These are phyloP conservation scores for Laetiporus sulphureus DNA, from an alignment of 1,284 basidiomycete genomes.

Conservation along the genomic window DNA sequence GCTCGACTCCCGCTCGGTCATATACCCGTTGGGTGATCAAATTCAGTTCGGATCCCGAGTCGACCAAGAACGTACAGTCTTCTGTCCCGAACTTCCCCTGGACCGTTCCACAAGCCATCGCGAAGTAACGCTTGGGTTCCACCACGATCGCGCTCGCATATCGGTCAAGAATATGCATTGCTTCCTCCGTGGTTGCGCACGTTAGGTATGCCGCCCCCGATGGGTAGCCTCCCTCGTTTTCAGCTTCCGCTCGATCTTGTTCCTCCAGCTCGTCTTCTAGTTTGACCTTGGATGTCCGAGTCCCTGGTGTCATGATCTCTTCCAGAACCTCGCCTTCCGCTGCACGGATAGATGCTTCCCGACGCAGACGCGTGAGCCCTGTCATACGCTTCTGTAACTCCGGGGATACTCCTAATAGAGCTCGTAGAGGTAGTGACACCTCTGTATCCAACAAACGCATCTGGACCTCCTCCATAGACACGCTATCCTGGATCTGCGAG, in stretches of 20 bases:
- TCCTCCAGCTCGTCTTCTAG: background rate
- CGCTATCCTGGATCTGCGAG: background rate
- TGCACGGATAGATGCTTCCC: no score
- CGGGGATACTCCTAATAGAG: conserved; percentile 5
- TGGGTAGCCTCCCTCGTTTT: background rate
- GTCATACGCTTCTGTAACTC: conserved; percentile 6
- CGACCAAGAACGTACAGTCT: background rate
- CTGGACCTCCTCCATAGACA: background rate
- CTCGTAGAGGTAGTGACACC: conserved; percentile 3
- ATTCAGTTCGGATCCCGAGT: background rate
- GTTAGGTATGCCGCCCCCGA: background rate
- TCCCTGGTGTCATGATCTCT: no score
- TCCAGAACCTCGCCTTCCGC: no score
- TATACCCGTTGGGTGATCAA: background rate
- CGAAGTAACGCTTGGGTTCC: background rate
- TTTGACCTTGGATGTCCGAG: background rate
- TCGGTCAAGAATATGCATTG: background rate
- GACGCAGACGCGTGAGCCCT: conserved; percentile 1
- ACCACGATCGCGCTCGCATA: background rate
- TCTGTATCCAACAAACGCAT: background rate
- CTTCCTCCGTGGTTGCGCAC: background rate
- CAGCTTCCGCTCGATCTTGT: background rate
- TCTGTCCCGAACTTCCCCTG: background rate
- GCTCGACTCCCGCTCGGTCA: conserved; percentile 3
- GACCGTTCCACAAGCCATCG: background rate